A percentile compares a stretch with the other conserved stretches of the same genome.
Conservation (phyloP, 176 grass and related monocot species). For the Aegilops speltoides region DNA sequence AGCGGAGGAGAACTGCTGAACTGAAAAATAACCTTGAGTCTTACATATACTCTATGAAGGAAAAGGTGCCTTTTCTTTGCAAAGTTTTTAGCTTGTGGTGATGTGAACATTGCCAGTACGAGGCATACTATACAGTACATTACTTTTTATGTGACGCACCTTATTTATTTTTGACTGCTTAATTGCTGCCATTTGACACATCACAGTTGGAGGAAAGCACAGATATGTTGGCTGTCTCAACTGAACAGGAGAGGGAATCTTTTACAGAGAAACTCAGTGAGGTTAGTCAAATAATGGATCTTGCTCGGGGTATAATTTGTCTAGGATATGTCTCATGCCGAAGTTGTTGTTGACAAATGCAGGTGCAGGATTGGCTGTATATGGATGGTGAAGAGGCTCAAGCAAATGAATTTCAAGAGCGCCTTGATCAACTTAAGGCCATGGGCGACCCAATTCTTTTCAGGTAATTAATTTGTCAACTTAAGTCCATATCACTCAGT, state of each 20-base stretch:
- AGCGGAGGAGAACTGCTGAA: constrained; percentile 87
- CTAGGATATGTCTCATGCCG: constrained; percentile 5
- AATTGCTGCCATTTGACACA: constrained; percentile 26
- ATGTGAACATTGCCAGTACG: not conserved
- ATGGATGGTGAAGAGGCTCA: constrained; percentile 97
- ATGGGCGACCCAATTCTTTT: constrained; percentile 93
- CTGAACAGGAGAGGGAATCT: constrained; percentile 81
- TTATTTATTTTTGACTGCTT: constrained; percentile 32
- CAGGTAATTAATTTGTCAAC: constrained; percentile 50
- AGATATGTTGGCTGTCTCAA: constrained; percentile 81
- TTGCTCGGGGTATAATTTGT: constrained; percentile 15
- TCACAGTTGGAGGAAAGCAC: constrained; percentile 80
- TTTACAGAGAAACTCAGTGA: constrained; percentile 82
- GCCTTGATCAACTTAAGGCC: constrained; percentile 77
- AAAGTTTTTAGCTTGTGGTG: not conserved
- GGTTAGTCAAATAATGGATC: constrained; percentile 40
- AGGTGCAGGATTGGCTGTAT: constrained; percentile 99
- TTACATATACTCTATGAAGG: constrained; percentile 97
- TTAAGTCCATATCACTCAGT: not conserved
- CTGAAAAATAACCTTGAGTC: constrained; percentile 93
- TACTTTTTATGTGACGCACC: not conserved
- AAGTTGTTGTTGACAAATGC: constrained; percentile 26
- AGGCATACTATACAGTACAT: not conserved
- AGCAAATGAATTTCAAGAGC: constrained; percentile 90
- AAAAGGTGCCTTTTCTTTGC: constrained; percentile 64